Evolutionary conservation across 2,329 filamentous ascomycete species (phyloP).

Genomic region (Pezicula radicicola): DNA sequence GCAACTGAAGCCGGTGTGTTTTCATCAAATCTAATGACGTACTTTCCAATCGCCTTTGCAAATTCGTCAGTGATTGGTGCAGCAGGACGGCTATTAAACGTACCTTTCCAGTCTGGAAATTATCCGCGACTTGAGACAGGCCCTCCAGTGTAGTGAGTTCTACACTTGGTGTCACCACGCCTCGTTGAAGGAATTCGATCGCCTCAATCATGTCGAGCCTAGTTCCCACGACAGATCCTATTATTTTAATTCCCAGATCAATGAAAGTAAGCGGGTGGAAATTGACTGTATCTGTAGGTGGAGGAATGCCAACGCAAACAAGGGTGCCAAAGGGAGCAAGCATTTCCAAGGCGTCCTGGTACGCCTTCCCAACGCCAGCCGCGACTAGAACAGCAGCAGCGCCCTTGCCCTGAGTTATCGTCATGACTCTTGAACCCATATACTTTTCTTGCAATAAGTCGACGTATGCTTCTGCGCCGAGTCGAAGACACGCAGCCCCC

Average conservation of each 20-base stretch:
- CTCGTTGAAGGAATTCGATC: conserved; percentile 33
- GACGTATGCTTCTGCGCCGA: conserved; percentile 20
- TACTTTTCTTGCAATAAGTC: conserved; percentile 25
- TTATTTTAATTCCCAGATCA: conserved; percentile 30
- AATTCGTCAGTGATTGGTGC: background rate
- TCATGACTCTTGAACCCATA: conserved; percentile 16
- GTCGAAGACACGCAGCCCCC: conserved; percentile 9
- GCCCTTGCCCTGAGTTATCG: conserved; percentile 32
- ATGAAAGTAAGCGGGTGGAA: conserved; percentile 35
- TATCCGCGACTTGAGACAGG: conserved; percentile 8
- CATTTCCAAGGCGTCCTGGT: conserved; percentile 32
- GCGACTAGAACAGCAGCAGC: conserved; percentile 56
- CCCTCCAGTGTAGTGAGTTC: conserved; percentile 20
- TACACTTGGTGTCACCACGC: conserved; percentile 29
- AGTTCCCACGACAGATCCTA: conserved; percentile 35
- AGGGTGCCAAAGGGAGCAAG: conserved; percentile 10
- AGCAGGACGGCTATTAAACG: background rate
- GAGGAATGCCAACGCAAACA: conserved; percentile 15
- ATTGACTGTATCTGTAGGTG: conserved; percentile 19
- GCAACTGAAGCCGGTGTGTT: no score
- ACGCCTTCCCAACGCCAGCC: conserved; percentile 41
- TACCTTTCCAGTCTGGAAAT: conserved; percentile 9
- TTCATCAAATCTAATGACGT: background rate
- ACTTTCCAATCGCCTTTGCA: conserved; percentile 4
- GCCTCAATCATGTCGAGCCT: conserved; percentile 37